Conservation (phyloP, 108 stramenopile species). For the Heterococcus sp. region DNA sequence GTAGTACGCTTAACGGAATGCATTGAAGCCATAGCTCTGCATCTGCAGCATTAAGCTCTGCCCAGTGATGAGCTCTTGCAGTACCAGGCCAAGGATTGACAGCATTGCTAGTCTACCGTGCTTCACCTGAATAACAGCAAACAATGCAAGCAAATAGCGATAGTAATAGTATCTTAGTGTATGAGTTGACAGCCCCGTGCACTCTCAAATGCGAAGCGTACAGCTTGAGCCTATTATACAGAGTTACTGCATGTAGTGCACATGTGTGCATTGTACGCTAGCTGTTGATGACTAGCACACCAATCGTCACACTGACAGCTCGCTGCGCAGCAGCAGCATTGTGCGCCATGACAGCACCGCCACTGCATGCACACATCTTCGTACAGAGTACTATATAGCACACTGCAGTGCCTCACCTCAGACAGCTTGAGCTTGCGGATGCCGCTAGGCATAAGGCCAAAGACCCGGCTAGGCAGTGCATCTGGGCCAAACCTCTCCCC, state of each 20-base stretch:
- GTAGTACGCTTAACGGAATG: conserved; percentile 1
- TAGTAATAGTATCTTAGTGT: neutral
- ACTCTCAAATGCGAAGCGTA: neutral
- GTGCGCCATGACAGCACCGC: too few relatives aligned
- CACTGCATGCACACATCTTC: neutral
- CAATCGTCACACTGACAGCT: neutral
- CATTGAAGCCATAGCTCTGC: neutral
- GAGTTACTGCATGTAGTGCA: neutral
- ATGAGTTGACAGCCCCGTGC: neutral
- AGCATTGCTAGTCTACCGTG: conserved; percentile 1
- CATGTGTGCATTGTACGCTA: neutral
- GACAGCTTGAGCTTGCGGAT: neutral
- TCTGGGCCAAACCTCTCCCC: neutral
- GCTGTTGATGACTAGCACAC: neutral
- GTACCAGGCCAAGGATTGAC: neutral
- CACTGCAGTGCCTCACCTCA: neutral
- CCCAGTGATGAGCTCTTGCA: neutral
- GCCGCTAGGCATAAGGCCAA: neutral
- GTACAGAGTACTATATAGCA: neutral
- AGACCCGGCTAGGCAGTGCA: neutral
- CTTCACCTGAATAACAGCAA: neutral
- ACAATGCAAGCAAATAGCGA: neutral
- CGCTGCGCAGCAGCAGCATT: too few relatives aligned
- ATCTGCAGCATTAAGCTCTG: conserved; percentile 6
- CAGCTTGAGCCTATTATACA: too few relatives aligned